Percentiles rank a stretch among this genome's conserved stretches.
phyloP scores from a whole-genome alignment of 331 rosid species.

The Ulmus americana region DNA sequence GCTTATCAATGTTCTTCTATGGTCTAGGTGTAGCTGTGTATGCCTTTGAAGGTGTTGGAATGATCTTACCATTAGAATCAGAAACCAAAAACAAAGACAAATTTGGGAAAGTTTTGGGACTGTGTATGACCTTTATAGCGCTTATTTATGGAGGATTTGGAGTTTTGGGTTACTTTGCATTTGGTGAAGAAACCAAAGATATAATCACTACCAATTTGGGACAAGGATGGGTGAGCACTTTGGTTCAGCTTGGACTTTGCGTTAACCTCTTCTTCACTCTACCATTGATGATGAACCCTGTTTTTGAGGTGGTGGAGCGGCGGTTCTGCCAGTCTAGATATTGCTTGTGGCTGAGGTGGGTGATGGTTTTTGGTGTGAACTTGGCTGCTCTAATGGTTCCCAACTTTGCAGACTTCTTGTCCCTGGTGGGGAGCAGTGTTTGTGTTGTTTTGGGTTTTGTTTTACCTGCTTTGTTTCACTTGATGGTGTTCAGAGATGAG shows the following conservation, averaged over 20 bases:
- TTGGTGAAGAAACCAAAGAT: conserved; percentile 66
- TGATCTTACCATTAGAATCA: conserved; percentile 63
- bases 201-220: conserved; percentile 69
- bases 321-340: conserved; percentile 48
- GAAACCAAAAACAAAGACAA: conserved; percentile 53
- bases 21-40: conserved; percentile 77
- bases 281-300: conserved; percentile 83
- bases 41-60: conserved; percentile 73
- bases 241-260: conserved; percentile 64
- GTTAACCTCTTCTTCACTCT: conserved; percentile 63
- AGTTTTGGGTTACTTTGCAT: conserved; percentile 63
- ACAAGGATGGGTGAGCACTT: conserved; percentile 42
- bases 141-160: conserved; percentile 62
- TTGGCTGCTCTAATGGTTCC: conserved; percentile 70
- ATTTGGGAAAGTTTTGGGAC: conserved; percentile 52
- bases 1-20: conserved; percentile 55
- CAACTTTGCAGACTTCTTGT: conserved; percentile 71
- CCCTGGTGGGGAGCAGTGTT: conserved; percentile 68
- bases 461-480: conserved; percentile 68
- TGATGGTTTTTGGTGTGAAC: conserved; percentile 47
- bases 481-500: conserved; percentile 58
- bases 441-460: conserved; percentile 64
- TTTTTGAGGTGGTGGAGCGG: conserved; percentile 65
- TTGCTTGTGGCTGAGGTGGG: conserved; percentile 64
- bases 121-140: conserved; percentile 51